Base-by-base conservation (phyloP, 805 yeast genomes). In the Yamadazyma sp. region DNA sequence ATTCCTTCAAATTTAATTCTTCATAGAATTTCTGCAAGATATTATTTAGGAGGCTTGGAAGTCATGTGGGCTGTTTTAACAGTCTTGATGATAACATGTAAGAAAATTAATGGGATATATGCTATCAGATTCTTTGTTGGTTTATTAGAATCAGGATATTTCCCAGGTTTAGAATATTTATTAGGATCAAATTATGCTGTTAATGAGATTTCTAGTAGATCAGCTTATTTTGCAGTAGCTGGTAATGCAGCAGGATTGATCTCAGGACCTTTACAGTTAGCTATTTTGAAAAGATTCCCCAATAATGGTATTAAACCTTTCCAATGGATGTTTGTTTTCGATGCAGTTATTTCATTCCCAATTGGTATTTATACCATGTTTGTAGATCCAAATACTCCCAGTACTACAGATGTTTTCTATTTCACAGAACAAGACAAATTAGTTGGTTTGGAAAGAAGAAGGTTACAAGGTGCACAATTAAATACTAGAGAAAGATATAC, bases 101-200 rank as follows among this genome's bases (percentile, higher is more conserved):
- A 49, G 22, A 45, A 44, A 24, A 38, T 60, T 22, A 40, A 44
- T 10, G 47, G 55, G 2, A 30, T 60, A 14, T 58, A 58, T 35
- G 60, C 52, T 1, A 23, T 60, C 6, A 39, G 73, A 40, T 61
- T 70, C 27, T 39, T 69, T 4, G 38, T 70, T 16, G 80, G 78
- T 1, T 50, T 74, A 17, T 45, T 60, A 8, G 78, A 73, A 38
- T 58, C 71, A 10, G 77, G 76, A 0, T 71, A 64, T 45, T 73
- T 72, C 50, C 83, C 87, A 4, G 78, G 76, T 14, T 65, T 77
- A 37, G 82, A 79, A 45, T 78, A 75, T 45, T 55, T 77, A 30
- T 48, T 60, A 7, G 65, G 65, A n/a, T 50, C 56, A n/a, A 52
- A 54, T 36, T 57, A 57, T 33, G 40, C 52, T 5, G 47, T 52